phyloP scores from a whole-genome alignment of 1,139 yeast genomes.

The Hyphopichia wangnamkhiaoensis region DNA sequence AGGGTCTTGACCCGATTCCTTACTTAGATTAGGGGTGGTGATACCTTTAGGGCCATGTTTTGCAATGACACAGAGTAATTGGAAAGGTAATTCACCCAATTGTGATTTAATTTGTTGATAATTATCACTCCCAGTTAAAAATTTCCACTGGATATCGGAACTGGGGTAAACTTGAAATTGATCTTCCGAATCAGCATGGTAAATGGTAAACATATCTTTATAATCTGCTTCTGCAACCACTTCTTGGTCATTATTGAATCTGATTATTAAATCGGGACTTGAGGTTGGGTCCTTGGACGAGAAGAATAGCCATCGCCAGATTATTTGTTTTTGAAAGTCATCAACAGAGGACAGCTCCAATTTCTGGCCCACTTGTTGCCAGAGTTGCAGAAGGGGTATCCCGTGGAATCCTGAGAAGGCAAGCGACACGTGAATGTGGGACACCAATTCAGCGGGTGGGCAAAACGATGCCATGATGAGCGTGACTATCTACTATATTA shows the following conservation, averaged over 20 bases:
- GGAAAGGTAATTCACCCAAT: slow-evolving; percentile 45
- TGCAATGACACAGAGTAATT: slow-evolving; percentile 51
- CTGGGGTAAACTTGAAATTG: slow-evolving; percentile 32
- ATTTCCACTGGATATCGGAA: slow-evolving; percentile 43
- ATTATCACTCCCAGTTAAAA: slow-evolving; percentile 39
- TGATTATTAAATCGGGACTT: slow-evolving; percentile 11
- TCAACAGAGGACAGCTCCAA: slow-evolving; percentile 25
- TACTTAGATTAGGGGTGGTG: slow-evolving; percentile 55
- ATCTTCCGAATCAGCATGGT: slow-evolving; percentile 9
- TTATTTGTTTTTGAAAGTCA: slow-evolving; percentile 35
- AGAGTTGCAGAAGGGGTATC: slow-evolving; percentile 27
- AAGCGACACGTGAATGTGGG: slow-evolving; percentile 27
- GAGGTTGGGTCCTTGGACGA: slow-evolving; percentile 12
- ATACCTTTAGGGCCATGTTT: slow-evolving; percentile 56
- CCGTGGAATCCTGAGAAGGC: slow-evolving; percentile 43
- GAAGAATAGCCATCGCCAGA: slow-evolving; percentile 45
- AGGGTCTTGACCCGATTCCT: slow-evolving; percentile 66
- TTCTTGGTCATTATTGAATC: slow-evolving; percentile 12
- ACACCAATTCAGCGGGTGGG: slow-evolving; percentile 32
- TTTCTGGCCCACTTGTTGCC: slow-evolving; percentile 26
- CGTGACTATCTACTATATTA: too few relatives aligned
- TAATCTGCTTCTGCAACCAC: slow-evolving; percentile 22
- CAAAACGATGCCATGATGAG: slow-evolving; percentile 14
- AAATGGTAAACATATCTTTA: slow-evolving; percentile 3
- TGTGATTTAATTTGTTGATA: slow-evolving; percentile 32